Conservation (phyloP, 257 asterid genomes). For the Rhazya stricta region DNA sequence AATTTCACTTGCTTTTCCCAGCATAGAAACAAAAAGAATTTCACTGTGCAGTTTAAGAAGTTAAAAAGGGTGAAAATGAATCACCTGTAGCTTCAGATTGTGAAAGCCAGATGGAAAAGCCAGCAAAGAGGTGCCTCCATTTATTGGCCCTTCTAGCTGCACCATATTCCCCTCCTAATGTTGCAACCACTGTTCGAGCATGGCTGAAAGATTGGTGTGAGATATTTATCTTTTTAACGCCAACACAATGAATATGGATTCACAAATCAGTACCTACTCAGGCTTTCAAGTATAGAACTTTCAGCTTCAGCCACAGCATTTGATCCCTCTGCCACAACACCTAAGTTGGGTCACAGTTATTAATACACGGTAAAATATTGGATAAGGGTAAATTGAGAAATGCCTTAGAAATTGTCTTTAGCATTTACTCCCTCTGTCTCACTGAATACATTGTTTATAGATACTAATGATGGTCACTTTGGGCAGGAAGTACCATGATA, state of each 20-base stretch:
- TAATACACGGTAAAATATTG: slow-evolving; percentile 13
- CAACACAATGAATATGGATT: slow-evolving; percentile 12
- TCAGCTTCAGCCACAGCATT: slow-evolving; percentile 70
- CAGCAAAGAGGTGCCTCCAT: slow-evolving; percentile 85
- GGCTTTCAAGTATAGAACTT: slow-evolving; percentile 61
- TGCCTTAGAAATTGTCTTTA: neutral
- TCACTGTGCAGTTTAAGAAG: neutral
- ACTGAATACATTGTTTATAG: neutral
- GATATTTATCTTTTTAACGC: slow-evolving; percentile 10
- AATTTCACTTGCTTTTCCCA: neutral
- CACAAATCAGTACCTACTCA: slow-evolving; percentile 59
- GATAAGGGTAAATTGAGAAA: neutral
- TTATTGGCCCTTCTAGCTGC: slow-evolving; percentile 54
- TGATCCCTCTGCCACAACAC: slow-evolving; percentile 56
- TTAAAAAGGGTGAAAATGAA: neutral
- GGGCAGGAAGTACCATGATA: neutral
- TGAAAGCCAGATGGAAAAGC: slow-evolving; percentile 85
- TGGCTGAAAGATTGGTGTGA: slow-evolving; percentile 50
- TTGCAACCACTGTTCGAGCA: slow-evolving; percentile 82
- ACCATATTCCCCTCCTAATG: slow-evolving; percentile 73
- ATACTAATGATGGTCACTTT: neutral
- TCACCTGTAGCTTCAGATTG: slow-evolving; percentile 79
- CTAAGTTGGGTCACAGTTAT: slow-evolving; percentile 34
- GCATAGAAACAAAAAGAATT: no score
- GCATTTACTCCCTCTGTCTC: neutral